These are phyloP conservation scores for Sugiyamaella qingdaonensis DNA, from an alignment of 805 yeast genomes.

Conservation along the genomic window DNA sequence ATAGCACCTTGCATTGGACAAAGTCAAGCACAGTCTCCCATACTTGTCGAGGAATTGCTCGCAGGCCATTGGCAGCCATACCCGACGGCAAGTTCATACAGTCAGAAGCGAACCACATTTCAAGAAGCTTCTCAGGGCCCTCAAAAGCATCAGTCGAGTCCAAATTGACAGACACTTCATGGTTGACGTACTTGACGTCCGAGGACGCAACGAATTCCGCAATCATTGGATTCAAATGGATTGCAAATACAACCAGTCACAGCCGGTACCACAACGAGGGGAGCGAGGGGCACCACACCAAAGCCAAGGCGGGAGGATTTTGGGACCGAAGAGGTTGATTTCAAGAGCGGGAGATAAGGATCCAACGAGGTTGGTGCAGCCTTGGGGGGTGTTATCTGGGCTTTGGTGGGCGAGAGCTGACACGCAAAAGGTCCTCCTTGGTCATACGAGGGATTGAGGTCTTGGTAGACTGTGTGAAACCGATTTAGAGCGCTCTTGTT, in stretches of 20 bases:
- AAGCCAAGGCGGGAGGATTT: neutral
- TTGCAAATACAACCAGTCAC: neutral
- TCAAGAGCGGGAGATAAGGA: neutral
- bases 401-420: conserved; percentile 33
- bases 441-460: conserved; percentile 28
- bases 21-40: conserved; percentile 74
- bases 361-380: conserved; percentile 13
- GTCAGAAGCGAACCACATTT: conserved; percentile 75
- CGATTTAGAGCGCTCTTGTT: conserved; percentile 2
- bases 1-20: conserved; percentile 85
- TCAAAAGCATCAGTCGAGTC: conserved; percentile 93
- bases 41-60: conserved; percentile 57
- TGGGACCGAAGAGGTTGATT: neutral
- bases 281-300: conserved; percentile 5
- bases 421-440: conserved; percentile 35
- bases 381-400: conserved; percentile 30
- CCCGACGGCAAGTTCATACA: conserved; percentile 38
- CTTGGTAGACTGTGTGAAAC: conserved; percentile 3
- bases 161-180: conserved; percentile 67
- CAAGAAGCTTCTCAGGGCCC: conserved; percentile 93
- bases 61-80: conserved; percentile 40
- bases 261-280: conserved; percentile 9
- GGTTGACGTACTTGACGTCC: conserved; percentile 53
- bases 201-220: neutral
- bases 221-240: neutral